Evolutionary conservation across 768 basidiomycete species (phyloP).

Genomic region (Mycena vulgaris): DNA sequence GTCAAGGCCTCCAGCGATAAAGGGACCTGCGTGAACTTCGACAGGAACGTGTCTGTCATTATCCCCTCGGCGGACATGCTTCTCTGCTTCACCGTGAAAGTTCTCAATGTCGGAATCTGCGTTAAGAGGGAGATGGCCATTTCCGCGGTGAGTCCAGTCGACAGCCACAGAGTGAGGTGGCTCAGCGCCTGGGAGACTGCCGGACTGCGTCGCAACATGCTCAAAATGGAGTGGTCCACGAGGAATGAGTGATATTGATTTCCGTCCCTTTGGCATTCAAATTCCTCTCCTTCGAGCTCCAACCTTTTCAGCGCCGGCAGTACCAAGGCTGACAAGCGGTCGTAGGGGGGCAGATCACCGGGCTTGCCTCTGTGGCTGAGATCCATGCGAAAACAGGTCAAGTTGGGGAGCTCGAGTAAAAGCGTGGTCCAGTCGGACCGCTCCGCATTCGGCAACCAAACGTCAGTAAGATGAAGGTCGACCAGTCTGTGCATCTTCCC

Average conservation of each 20-base stretch:
- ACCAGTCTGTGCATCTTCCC: not conserved
- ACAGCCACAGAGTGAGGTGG: not conserved
- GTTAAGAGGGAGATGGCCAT: not conserved
- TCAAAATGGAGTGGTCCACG: not conserved
- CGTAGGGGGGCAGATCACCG: not conserved
- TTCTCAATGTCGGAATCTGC: not conserved
- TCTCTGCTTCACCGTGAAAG: not conserved
- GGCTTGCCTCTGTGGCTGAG: not conserved
- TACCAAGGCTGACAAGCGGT: not conserved
- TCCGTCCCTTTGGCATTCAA: not conserved
- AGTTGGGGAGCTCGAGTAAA: not conserved
- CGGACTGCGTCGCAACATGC: not conserved
- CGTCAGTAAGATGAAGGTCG: not conserved
- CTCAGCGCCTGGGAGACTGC: not conserved
- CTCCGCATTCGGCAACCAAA: not conserved
- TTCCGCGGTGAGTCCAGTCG: not conserved
- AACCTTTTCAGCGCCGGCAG: not conserved
- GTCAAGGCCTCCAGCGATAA: not conserved
- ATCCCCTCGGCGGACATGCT: not conserved
- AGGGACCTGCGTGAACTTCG: not conserved
- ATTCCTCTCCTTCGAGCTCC: not conserved
- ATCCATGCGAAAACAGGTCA: not conserved
- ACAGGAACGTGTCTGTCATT: not conserved
- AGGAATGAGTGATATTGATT: not conserved
- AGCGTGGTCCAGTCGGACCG: not conserved